Base-by-base conservation (phyloP, 306 rosid genomes). In the Abrus precatorius region DNA sequence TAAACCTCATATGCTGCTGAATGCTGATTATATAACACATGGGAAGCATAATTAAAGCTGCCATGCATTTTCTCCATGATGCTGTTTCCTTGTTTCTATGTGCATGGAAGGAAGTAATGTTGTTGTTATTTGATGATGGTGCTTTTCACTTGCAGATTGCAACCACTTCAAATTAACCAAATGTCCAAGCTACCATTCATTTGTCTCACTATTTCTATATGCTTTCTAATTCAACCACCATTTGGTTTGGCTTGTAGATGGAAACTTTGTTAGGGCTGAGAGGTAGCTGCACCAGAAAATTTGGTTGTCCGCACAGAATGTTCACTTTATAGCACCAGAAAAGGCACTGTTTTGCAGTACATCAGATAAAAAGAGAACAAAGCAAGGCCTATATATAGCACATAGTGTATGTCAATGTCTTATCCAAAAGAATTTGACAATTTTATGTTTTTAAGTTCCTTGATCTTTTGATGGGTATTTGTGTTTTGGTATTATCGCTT, bases 1-100 rank as follows among this genome's bases (percentile, higher is more conserved):
- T 7, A 53, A 52, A 1, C 34, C 63, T 71, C 34, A 3, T 74
- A 3, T 74, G 41, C n/a, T 5, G 13, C 29, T 73, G 36, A 20
- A 2, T 20, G 20, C 20, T 20, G 20, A 20, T 10, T n/a, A 13
- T 57, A 47, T 2, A 33, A 34, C 79, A 61, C 69, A 62, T 75
- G 69, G 11, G 34, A 62, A 34, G 33, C 30, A 32, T 62, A 48
- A 48, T 34, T 76, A 48, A 61, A 75, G 61, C 38, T 61, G 34
- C 27, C 71, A 47, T 75, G 60, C 59, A 61, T 60, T 60, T 61
- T 61, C 4, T 33, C 20, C 4, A 47, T 75, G 28, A 76, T 48
- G 50, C 9, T 76, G 72, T 63, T 48, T 34, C 29, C 57, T 53
- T 72, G 50, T 53, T 72, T 72, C 8, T 67, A 29, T 28, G 72